A percentile compares a stretch with the other conserved stretches of the same genome.
phyloP scores from a whole-genome alignment of 2,329 filamentous ascomycete species.

The Eurotiales sp. region DNA sequence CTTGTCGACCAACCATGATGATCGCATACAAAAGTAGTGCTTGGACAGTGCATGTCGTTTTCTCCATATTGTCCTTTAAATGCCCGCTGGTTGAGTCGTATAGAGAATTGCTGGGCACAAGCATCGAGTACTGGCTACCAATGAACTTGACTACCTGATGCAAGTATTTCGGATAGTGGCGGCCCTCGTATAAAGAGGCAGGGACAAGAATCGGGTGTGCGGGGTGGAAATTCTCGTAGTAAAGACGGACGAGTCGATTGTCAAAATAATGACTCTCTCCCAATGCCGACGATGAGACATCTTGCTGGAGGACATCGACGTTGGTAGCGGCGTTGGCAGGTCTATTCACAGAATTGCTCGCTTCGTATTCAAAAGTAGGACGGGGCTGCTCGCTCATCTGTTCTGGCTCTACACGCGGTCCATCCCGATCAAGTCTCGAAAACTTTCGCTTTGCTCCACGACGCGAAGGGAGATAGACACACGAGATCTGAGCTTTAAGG shows the following conservation, averaged over 20 bases:
- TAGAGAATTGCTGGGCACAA: conserved; percentile 26
- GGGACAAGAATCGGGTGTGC: conserved; percentile 55
- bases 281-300: not conserved
- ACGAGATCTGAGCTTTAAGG: conserved; percentile 53
- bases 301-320: not conserved
- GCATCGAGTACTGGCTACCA: not conserved
- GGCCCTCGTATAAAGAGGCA: conserved; percentile 32
- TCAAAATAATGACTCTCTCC: conserved; percentile 17
- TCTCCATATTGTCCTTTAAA: conserved; percentile 21
- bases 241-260: conserved; percentile 43
- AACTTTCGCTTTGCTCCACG: conserved; percentile 43
- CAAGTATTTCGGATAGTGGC: conserved; percentile 44
- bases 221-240: conserved; percentile 51
- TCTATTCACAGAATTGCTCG: too few species aligned
- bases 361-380: not conserved
- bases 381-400: not conserved
- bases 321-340: too few species aligned
- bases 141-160: conserved; percentile 43
- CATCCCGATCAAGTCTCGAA: too few species aligned
- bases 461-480: conserved; percentile 68
- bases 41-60: conserved; percentile 35
- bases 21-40: conserved; percentile 36
- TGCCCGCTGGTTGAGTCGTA: conserved; percentile 26
- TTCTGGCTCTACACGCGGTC: not conserved
- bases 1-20: conserved; percentile 31